Evolutionary conservation across 805 yeast genomes (phyloP).

Genomic region (Isabelozyma gotoi): DNA sequence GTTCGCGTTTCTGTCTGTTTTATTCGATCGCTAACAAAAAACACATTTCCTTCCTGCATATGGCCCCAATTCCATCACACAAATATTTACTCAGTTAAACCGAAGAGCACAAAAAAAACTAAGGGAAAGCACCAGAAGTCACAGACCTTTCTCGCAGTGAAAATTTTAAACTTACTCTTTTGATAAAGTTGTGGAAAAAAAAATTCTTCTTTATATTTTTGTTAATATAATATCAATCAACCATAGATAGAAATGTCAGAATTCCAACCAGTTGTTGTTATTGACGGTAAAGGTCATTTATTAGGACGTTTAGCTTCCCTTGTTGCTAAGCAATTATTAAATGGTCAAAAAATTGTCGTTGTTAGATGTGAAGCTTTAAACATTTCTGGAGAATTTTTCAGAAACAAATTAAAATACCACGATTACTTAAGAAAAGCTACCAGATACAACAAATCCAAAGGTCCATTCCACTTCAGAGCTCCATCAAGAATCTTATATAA

Average conservation of each 20-base stretch:
- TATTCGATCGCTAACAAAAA: not conserved
- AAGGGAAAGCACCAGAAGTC: not conserved
- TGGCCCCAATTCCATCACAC: not conserved
- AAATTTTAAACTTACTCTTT: slow-evolving; percentile 1
- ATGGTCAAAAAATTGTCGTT: slow-evolving; percentile 96
- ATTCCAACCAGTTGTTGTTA: slow-evolving; percentile 96
- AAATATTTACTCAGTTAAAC: not conserved
- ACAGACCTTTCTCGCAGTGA: not conserved
- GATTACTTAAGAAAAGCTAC: slow-evolving; percentile 99
- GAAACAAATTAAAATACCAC: slow-evolving; percentile 99
- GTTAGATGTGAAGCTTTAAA: slow-evolving; percentile 97
- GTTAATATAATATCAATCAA: not conserved
- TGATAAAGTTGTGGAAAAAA: not conserved
- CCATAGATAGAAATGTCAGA: slow-evolving; percentile 59
- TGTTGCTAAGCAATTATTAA: slow-evolving; percentile 96
- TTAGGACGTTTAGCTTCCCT: slow-evolving; percentile 99
- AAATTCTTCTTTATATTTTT: not conserved
- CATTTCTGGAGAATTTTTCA: slow-evolving; percentile 99
- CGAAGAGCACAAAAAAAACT: not conserved
- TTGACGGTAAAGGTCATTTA: slow-evolving; percentile 99
- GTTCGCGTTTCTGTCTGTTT: not conserved
- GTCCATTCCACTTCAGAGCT: slow-evolving; percentile 99
- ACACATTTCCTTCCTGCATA: not conserved
- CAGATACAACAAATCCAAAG: slow-evolving; percentile 97
- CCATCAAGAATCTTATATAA: slow-evolving; percentile 99